Base-by-base conservation (phyloP, 1,139 yeast species). In the Pichia terricola region DNA sequence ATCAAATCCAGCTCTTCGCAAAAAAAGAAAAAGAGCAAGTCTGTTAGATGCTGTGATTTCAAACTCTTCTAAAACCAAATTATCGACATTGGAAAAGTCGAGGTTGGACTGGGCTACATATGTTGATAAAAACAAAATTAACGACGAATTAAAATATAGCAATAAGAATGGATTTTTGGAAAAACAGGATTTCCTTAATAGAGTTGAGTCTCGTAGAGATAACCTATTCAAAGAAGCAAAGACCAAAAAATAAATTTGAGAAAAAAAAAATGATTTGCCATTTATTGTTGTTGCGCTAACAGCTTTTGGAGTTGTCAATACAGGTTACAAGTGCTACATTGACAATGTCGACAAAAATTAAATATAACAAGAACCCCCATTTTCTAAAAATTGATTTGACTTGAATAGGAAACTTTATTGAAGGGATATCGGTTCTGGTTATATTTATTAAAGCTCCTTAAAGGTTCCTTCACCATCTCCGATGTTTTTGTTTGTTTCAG, bases 51-150 rank as follows among this genome's bases (percentile, higher is more conserved):
- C 78, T 37, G 73, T 79, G 28, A 75, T 78, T 25, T 67, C 73
- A 38, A 77, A 79, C 39, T 67, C 82, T 7, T 70, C 78, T 46
- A 68, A 70, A 46, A 78, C 80, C 40, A 89, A 88, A 61, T 69
- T 94, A 49, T 85, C 95, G 25, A 94, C 98, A 0, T 68, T 91
- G 50, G 97, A 94, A 61, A 91, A 91, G 62, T 85, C 95, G 2
- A 72, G 95, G 49, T 70, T 91, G 46, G 98, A 91, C 62, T 91
- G 98, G 96, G 94, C 95, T 1, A 79, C 87, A 48, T 89, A 85
- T 65, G 96, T 94, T 26, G 97, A 91, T 63, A 72, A 81, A 54
- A 79, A 81, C 51, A 88, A 89, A 48, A 79, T 94, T 45, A 73
- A 76, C 44, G 96, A 87, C 52, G 98, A 91, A 52, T 72, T 91